Percentiles rank a stretch among this genome's conserved stretches.
Evolutionary conservation across 768 basidiomycete genomes (phyloP).

Genomic region (Hemileccinum rubropunctum): DNA sequence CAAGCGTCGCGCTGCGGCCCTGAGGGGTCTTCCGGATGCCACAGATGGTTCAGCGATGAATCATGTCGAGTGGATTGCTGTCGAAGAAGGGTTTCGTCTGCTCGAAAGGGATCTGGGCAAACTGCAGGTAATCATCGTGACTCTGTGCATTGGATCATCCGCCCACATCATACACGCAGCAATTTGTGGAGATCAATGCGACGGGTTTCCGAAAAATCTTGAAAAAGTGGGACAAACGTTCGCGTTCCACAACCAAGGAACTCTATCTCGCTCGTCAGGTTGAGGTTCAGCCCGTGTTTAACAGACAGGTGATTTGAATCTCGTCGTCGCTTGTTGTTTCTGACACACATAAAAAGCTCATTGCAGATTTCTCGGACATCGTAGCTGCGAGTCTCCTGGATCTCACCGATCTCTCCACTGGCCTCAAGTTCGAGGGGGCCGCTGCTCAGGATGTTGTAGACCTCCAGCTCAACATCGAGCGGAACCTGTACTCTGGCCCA

Average conservation of each 20-base stretch:
- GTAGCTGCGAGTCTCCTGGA: slow-evolving; percentile 82
- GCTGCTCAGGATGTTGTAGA: slow-evolving; percentile 74
- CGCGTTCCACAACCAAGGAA: slow-evolving; percentile 93
- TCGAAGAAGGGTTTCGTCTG: slow-evolving; percentile 93
- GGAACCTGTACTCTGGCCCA: slow-evolving; percentile 61
- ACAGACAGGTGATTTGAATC: slow-evolving; percentile 69
- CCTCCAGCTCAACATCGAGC: slow-evolving; percentile 67
- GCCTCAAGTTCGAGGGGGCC: slow-evolving; percentile 74
- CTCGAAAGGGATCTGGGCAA: slow-evolving; percentile 94
- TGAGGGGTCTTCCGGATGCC: slow-evolving; percentile 67
- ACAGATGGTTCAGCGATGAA: slow-evolving; percentile 51
- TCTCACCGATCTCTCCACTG: slow-evolving; percentile 71
- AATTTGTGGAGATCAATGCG: slow-evolving; percentile 97
- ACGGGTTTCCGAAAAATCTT: slow-evolving; percentile 96
- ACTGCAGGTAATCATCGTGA: slow-evolving; percentile 65
- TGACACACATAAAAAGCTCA: slow-evolving; percentile 54
- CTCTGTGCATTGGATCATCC: slow-evolving; percentile 7
- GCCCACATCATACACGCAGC: slow-evolving; percentile 44
- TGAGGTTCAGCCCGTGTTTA: slow-evolving; percentile 98
- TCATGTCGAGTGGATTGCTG: slow-evolving; percentile 91
- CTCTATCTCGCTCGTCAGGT: slow-evolving; percentile 95
- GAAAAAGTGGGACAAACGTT: slow-evolving; percentile 98
- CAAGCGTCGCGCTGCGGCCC: slow-evolving; percentile 83
- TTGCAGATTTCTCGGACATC: slow-evolving; percentile 92
- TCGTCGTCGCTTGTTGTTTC: slow-evolving; percentile 1